phyloP scores from a whole-genome alignment of 2,329 filamentous ascomycete genomes.

The Talaromyces sp. region DNA sequence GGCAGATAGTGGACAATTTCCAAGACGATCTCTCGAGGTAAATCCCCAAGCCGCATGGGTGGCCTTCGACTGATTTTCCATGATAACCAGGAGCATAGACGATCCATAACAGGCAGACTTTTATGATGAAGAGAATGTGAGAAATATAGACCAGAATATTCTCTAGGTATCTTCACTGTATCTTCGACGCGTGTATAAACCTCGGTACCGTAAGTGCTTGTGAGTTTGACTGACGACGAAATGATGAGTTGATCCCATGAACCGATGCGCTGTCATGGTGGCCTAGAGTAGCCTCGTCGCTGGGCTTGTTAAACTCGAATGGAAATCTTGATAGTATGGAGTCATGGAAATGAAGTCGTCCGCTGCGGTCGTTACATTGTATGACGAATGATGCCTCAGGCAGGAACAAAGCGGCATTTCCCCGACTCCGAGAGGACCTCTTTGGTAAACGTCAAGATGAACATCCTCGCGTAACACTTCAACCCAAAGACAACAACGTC shows the following conservation, averaged over 20 bases:
- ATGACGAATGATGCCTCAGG: slow-evolving; percentile 10
- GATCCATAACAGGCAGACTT: not conserved
- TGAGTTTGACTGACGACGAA: not conserved
- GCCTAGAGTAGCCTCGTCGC: not conserved
- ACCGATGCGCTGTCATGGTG: not conserved
- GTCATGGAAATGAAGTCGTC: not conserved
- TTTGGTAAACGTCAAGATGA: not conserved
- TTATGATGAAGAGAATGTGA: not conserved
- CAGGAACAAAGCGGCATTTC: not conserved
- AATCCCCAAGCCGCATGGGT: not conserved
- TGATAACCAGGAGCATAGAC: not conserved
- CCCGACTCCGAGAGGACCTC: not conserved
- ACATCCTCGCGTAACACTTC: slow-evolving; percentile 2
- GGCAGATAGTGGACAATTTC: slow-evolving; percentile 7
- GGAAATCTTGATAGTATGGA: not conserved
- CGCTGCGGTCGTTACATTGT: not conserved
- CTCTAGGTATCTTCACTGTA: not conserved
- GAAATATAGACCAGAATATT: no score
- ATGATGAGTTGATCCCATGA: not conserved
- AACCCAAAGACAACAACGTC: not conserved
- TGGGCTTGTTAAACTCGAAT: not conserved
- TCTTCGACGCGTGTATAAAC: not conserved
- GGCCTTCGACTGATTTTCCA: not conserved
- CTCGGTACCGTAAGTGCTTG: not conserved
- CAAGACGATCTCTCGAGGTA: not conserved